phyloP scores from a whole-genome alignment of 1,139 yeast species.

The Saccharomyces pastorianus region DNA sequence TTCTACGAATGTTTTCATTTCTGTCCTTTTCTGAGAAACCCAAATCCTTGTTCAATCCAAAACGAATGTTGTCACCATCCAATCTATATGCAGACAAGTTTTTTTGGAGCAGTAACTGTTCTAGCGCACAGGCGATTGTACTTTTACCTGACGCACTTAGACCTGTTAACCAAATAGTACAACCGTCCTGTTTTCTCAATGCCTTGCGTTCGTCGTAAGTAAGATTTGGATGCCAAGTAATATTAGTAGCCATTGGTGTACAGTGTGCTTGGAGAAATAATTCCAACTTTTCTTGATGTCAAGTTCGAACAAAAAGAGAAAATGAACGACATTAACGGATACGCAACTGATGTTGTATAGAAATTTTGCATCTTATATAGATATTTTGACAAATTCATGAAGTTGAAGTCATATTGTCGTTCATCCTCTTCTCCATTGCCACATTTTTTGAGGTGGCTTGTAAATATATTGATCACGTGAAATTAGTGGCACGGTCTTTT shows the following conservation, averaged over 20 bases:
- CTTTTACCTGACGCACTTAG: constrained; percentile 91
- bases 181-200: constrained; percentile 74
- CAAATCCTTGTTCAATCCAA: constrained; percentile 87
- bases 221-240: constrained; percentile 91
- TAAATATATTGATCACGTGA: background rate
- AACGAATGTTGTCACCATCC: constrained; percentile 91
- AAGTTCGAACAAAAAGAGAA: background rate
- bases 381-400: background rate
- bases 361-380: background rate
- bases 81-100: constrained; percentile 72
- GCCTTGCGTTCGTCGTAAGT: constrained; percentile 70
- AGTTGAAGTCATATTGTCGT: background rate
- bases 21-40: constrained; percentile 89
- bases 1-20: constrained; percentile 89
- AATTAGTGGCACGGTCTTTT: background rate
- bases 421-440: background rate
- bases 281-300: background rate
- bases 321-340: background rate
- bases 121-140: constrained; percentile 91
- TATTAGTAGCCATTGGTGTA: constrained; percentile 72
- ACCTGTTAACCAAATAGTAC: constrained; percentile 92
- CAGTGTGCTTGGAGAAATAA: background rate
- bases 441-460: background rate
- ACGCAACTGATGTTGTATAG: background rate
- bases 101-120: constrained; percentile 63